Conservation (phyloP, 2,329 filamentous ascomycete genomes). For the Hymenoscyphus repandus region DNA sequence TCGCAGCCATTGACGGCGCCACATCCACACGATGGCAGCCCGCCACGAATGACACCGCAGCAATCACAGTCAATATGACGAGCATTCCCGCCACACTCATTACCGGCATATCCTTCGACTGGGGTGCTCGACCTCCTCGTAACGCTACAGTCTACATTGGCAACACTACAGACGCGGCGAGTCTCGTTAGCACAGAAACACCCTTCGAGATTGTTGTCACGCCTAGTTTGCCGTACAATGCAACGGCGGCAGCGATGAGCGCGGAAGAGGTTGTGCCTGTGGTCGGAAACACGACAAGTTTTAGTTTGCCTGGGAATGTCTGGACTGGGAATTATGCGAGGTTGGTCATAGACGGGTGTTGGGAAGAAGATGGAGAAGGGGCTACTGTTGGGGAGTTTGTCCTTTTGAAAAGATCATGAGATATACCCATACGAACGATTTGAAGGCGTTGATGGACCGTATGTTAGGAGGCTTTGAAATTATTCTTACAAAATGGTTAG, state of each 20-base stretch:
- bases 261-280: conserved; percentile 23
- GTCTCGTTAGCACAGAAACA: no score
- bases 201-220: conserved; percentile 10
- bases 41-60: conserved; percentile 43
- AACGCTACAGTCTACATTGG: conserved; percentile 49
- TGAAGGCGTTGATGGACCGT: no score
- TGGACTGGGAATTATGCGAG: conserved; percentile 31
- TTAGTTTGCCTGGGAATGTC: conserved; percentile 21
- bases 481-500: no score
- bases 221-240: conserved; percentile 26
- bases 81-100: conserved; percentile 36
- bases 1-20: conserved; percentile 61
- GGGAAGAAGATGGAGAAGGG: conserved; percentile 36
- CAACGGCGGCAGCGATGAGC: conserved; percentile 2
- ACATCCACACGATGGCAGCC: conserved; percentile 65
- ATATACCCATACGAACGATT: no score
- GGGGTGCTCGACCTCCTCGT: conserved; percentile 50
- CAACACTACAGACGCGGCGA: conserved; percentile 29
- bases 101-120: conserved; percentile 51
- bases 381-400: conserved; percentile 50
- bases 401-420: background rate
- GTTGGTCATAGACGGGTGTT: conserved; percentile 44
- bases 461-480: no score
- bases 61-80: conserved; percentile 50
- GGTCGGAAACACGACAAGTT: conserved; percentile 27